Evolutionary conservation across 2,329 filamentous ascomycete genomes (phyloP), one percentile per base, ranked within the genome.

Genomic region (Epichloe baconii): DNA sequence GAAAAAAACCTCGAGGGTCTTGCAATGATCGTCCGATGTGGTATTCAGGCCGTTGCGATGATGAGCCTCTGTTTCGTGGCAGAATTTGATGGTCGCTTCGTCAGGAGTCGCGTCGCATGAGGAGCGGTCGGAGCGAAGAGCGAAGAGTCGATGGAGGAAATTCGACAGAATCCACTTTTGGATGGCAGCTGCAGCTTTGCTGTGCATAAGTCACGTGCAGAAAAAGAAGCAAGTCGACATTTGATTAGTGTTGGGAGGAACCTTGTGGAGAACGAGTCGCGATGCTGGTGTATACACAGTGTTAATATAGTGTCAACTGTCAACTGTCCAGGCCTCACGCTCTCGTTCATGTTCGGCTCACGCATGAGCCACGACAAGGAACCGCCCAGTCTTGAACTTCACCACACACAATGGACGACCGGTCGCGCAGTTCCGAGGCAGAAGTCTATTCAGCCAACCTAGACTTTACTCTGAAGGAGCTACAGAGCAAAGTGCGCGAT

Each of bases 381-480:
- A 38, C 11, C 15, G 2, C 21, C 19, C 36, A 15, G 19, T 14
- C 26, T 19, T 36, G n/a, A n/a, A 36, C n/a, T 47, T 26, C 19
- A 42, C 15, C 3, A 34, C 42, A 26, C 17, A 52, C 38, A 21
- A 66, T 66, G 61, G 59, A 59, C 14, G 50, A 62, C 17, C 54
- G 49, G 37, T 55, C 58, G 45, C 59, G 57, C 45, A 56, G 51
- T 52, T 56, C 59, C 17, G 60, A 62, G 48, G 58, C 58, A 3
- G 59, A 64, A 46, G 52, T 57, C 23, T 65, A 69, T 55, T 60
- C 61, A n/a, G 54, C 71, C 42, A 79, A 76, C 59, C 69, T 91
- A 44, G 78, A 87, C 52, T 75, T 78, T 50, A 88, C 86, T 2
- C 61, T 90, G 44, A 76, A 74, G 55, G 81, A 85, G 61, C 76